Percentiles rank a stretch among this genome's conserved stretches.
These are phyloP conservation scores for Cercospora brassicicola DNA, from an alignment of 2,329 filamentous ascomycete species.

Conservation along the genomic window DNA sequence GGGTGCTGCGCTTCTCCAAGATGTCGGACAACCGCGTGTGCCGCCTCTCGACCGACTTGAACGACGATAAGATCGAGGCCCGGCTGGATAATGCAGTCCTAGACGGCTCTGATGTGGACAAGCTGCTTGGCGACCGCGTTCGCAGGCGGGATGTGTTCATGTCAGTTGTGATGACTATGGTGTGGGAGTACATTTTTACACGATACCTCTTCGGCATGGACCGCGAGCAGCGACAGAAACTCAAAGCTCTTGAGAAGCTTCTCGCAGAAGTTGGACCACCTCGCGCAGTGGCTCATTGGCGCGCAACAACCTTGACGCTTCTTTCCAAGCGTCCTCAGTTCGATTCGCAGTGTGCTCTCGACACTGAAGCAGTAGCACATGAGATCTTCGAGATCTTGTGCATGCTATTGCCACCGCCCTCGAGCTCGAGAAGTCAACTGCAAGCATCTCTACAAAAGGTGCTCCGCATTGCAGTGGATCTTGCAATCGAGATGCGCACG, in stretches of 20 bases:
- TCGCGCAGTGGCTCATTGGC: slow-evolving; percentile 93
- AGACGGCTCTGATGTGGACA: slow-evolving; percentile 89
- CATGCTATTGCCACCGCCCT: slow-evolving; percentile 81
- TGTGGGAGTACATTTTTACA: slow-evolving; percentile 98
- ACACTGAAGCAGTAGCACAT: slow-evolving; percentile 93
- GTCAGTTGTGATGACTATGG: slow-evolving; percentile 98
- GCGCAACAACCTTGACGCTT: slow-evolving; percentile 88
- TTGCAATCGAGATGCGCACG: slow-evolving; percentile 95
- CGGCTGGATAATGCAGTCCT: slow-evolving; percentile 91
- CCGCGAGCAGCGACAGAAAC: slow-evolving; percentile 92
- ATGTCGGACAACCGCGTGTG: slow-evolving; percentile 91
- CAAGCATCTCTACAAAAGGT: slow-evolving; percentile 83
- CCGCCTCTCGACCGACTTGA: slow-evolving; percentile 77
- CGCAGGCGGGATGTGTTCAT: slow-evolving; percentile 92
- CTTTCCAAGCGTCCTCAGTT: slow-evolving; percentile 80
- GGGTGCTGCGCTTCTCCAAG: slow-evolving; percentile 97
- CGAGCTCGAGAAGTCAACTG: slow-evolving; percentile 75
- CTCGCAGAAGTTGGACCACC: slow-evolving; percentile 83
- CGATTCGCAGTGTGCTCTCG: slow-evolving; percentile 75
- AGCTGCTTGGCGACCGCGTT: slow-evolving; percentile 82
- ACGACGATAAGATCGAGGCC: slow-evolving; percentile 89
- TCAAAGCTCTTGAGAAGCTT: slow-evolving; percentile 92
- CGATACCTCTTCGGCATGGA: slow-evolving; percentile 99
- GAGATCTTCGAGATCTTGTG: slow-evolving; percentile 83
- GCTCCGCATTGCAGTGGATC: slow-evolving; percentile 80